Conservation (phyloP, 108 stramenopile species). For the Nitzschia inconspicua region DNA sequence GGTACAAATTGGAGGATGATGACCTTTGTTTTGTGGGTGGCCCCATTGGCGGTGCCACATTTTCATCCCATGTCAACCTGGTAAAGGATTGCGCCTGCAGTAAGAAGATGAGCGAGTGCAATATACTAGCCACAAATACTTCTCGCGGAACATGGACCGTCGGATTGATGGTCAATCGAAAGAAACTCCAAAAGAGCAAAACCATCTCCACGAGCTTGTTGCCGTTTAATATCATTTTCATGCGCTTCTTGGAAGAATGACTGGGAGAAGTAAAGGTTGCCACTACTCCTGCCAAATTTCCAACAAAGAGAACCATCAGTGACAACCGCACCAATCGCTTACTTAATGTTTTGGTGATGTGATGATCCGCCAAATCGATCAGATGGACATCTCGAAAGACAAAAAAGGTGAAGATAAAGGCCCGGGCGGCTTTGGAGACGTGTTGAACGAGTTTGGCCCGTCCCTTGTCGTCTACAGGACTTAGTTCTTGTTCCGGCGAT, state of each 20-base stretch:
- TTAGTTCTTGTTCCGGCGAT: slow-evolving; percentile 18
- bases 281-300: slow-evolving; percentile 74
- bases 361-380: slow-evolving; percentile 74
- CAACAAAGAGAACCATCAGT: slow-evolving; percentile 60
- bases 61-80: slow-evolving; percentile 62
- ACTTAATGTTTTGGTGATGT: slow-evolving; percentile 41
- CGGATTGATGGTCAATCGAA: slow-evolving; percentile 59
- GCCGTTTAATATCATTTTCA: slow-evolving; percentile 81
- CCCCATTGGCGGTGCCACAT: slow-evolving; percentile 7
- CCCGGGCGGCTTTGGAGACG: slow-evolving; percentile 68
- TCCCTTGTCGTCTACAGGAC: slow-evolving; percentile 62
- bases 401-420: slow-evolving; percentile 77
- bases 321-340: slow-evolving; percentile 36
- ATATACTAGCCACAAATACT: slow-evolving; percentile 67
- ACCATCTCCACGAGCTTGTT: slow-evolving; percentile 71
- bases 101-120: slow-evolving; percentile 78
- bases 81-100: slow-evolving; percentile 77
- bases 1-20: no score
- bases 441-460: slow-evolving; percentile 70
- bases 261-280: slow-evolving; percentile 42
- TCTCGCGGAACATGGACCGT: slow-evolving; percentile 60
- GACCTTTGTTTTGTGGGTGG: no score
- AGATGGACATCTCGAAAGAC: slow-evolving; percentile 85
- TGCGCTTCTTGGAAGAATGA: slow-evolving; percentile 59
- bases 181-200: slow-evolving; percentile 63